Conservation (phyloP, 1,139 yeast genomes). For the Chernovozyma aurita region DNA sequence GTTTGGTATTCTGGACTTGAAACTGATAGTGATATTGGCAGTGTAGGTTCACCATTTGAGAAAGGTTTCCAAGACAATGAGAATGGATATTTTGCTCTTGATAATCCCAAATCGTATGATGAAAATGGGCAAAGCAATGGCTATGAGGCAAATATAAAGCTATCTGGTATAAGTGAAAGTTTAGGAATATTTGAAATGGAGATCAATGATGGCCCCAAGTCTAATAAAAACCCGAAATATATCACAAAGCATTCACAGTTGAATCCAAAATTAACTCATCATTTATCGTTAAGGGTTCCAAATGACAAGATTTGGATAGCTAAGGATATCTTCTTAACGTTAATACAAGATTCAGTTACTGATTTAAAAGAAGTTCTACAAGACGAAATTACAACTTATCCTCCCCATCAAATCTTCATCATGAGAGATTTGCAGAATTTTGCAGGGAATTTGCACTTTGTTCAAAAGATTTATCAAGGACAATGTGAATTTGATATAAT, state of each 20-base stretch:
- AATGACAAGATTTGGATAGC: conserved; percentile 77
- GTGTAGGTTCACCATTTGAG: conserved; percentile 1
- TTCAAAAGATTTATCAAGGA: conserved; percentile 74
- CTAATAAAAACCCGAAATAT: conserved; percentile 39
- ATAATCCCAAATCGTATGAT: conserved; percentile 15
- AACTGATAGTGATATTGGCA: conserved; percentile 37
- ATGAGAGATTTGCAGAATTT: conserved; percentile 58
- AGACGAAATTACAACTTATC: conserved; percentile 26
- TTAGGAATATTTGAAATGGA: conserved; percentile 52
- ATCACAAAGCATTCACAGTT: conserved; percentile 28
- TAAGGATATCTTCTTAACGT: conserved; percentile 64
- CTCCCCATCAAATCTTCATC: conserved; percentile 49
- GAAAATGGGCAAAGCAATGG: too few species aligned
- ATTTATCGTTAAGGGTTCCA: conserved; percentile 67
- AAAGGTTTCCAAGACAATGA: conserved; percentile 12
- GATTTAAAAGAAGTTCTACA: conserved; percentile 34
- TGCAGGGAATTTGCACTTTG: conserved; percentile 72
- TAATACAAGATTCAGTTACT: conserved; percentile 64
- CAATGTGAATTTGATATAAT: conserved; percentile 72
- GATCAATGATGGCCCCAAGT: conserved; percentile 43
- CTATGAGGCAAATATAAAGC: conserved; percentile 30
- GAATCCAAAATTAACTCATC: conserved; percentile 58
- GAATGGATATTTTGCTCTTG: conserved; percentile 33
- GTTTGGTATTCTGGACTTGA: conserved; percentile 78
- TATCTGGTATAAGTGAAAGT: conserved; percentile 53